phyloP scores from a whole-genome alignment of 1,284 basidiomycete species.

The Moesziomyces sp. region DNA sequence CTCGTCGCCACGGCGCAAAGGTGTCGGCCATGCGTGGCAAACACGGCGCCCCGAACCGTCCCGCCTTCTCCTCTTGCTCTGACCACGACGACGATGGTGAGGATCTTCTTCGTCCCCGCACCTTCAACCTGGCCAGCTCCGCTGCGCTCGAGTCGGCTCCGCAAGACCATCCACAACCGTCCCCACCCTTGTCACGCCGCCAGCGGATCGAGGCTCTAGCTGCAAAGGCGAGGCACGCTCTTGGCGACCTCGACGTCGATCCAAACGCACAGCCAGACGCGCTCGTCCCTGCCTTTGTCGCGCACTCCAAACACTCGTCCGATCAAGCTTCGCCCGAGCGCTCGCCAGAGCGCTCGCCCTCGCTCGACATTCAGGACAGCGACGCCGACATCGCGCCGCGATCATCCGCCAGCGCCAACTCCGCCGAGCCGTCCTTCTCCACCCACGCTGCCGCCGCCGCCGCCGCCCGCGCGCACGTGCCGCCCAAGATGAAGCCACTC shows the following conservation, averaged over 20 bases:
- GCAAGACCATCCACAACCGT: background rate
- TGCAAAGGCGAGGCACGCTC: conserved; percentile 21
- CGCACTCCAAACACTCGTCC: conserved; percentile 6
- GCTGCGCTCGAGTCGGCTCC: conserved; percentile 1
- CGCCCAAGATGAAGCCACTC: conserved; percentile 47
- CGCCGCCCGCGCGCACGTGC: conserved; percentile 13
- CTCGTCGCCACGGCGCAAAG: conserved; percentile 29
- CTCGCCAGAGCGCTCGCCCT: conserved; percentile 24
- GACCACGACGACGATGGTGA: conserved; percentile 14
- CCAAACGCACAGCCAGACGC: conserved; percentile 12
- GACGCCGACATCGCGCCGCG: conserved; percentile 29
- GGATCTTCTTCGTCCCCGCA: conserved; percentile 12
- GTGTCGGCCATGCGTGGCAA: conserved; percentile 41
- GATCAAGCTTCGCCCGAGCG: conserved; percentile 8
- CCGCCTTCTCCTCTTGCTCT: conserved; percentile 28
- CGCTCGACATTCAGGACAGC: conserved; percentile 35
- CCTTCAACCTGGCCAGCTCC: conserved; percentile 32
- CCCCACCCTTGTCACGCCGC: conserved; percentile 12
- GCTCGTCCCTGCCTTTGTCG: conserved; percentile 30
- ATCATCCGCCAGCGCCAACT: background rate
- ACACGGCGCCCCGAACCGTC: conserved; percentile 6
- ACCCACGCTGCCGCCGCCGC: no score
- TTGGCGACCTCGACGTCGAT: conserved; percentile 7
- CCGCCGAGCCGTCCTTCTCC: background rate
- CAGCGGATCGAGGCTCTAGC: conserved; percentile 39